Conservation (phyloP, 176 grass and related monocot species). For the Oryza australiensis region DNA sequence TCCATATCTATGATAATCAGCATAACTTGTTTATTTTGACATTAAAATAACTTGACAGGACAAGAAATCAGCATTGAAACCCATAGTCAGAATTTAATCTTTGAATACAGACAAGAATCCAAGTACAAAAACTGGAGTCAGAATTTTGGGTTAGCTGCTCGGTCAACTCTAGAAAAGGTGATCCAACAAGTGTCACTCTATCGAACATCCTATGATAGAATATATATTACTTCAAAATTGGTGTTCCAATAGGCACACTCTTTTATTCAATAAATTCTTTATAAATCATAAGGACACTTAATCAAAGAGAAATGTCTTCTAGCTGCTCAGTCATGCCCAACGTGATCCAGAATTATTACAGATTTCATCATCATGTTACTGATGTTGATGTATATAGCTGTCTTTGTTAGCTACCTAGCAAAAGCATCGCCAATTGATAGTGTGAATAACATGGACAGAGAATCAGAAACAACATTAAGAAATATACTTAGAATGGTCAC, state of each 20-base stretch:
- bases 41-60: conserved; percentile 25
- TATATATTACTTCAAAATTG: conserved; percentile 14
- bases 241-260: neutral
- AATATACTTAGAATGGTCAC: conserved; percentile 7
- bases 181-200: neutral
- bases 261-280: conserved; percentile 15
- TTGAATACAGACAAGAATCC: neutral
- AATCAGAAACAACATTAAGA: conserved; percentile 5
- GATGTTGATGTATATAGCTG: neutral
- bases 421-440: neutral
- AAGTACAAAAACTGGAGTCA: neutral
- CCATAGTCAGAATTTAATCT: neutral
- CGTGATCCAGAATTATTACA: neutral
- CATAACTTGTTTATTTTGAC: neutral
- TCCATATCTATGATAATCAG: neutral
- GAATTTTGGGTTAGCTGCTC: neutral
- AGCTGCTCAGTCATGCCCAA: conserved; percentile 12
- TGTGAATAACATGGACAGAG: conserved; percentile 11
- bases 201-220: conserved; percentile 6
- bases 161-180: neutral
- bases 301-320: conserved; percentile 13
- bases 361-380: neutral
- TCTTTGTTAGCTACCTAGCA: neutral
- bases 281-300: neutral
- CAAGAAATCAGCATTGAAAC: neutral